Evolutionary conservation across 2,329 filamentous ascomycete genomes (phyloP).

Genomic region (Hypoxylon sp.): DNA sequence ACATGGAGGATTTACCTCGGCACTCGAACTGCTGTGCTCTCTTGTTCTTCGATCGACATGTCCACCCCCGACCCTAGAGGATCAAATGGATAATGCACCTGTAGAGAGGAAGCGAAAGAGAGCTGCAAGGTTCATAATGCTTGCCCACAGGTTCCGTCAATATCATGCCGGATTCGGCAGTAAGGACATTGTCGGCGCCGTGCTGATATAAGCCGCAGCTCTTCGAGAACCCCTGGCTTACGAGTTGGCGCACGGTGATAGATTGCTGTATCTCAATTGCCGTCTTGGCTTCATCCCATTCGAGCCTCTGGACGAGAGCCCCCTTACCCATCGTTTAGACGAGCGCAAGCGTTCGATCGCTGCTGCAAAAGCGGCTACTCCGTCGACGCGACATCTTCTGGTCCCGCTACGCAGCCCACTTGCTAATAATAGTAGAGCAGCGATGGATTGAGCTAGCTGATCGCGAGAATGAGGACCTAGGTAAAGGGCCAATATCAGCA

Average conservation of each 20-base stretch:
- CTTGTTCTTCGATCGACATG: conserved; percentile 14
- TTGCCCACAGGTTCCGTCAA: conserved; percentile 7
- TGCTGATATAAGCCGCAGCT: conserved; percentile 22
- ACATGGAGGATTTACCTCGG: conserved; percentile 26
- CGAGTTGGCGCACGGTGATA: conserved; percentile 2
- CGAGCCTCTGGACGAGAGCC: not conserved
- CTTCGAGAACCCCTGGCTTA: conserved; percentile 19
- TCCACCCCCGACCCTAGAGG: conserved; percentile 9
- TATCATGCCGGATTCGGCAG: not conserved
- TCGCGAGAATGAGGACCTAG: conserved; percentile 12
- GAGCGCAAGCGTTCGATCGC: conserved; percentile 2
- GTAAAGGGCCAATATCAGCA: conserved; percentile 6
- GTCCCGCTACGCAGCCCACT: not conserved
- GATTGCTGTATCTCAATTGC: conserved; percentile 8
- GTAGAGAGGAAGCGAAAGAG: conserved; percentile 5
- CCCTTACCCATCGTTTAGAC: conserved; percentile 1
- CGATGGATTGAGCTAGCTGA: not conserved
- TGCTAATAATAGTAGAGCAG: conserved; percentile 31
- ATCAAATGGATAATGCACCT: conserved; percentile 8
- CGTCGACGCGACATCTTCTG: conserved; percentile 7
- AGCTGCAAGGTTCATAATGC: conserved; percentile 10
- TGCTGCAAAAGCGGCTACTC: not conserved
- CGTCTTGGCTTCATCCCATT: conserved; percentile 11
- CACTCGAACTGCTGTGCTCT: conserved; percentile 19
- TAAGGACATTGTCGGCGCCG: not conserved